Conservation (phyloP, 176 grass and related monocot genomes). For the Aegilops speltoides region DNA sequence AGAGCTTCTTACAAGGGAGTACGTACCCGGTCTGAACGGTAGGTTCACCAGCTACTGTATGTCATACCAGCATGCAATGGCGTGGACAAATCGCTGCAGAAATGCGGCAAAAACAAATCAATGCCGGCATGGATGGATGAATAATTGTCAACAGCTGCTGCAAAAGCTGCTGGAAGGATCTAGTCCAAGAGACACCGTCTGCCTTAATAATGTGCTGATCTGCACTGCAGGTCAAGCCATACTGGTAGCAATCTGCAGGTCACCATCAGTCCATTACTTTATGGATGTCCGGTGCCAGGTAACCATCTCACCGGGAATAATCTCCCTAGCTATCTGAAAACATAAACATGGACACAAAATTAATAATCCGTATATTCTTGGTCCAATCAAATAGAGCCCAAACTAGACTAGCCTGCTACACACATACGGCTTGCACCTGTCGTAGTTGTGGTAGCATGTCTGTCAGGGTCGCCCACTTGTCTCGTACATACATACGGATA, state of each 20-base stretch:
- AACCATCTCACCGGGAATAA: conserved; percentile 26
- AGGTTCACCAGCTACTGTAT: conserved; percentile 48
- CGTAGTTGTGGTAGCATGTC: not conserved
- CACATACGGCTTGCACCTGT: not conserved
- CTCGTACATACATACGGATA: not conserved
- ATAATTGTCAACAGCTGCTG: conserved; percentile 3
- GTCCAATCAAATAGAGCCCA: conserved; percentile 15
- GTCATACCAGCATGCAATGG: too few relatives aligned
- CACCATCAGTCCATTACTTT: conserved; percentile 4
- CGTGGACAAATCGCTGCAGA: not conserved
- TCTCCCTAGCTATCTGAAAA: conserved; percentile 3
- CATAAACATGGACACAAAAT: not conserved
- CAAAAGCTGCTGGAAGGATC: conserved; percentile 14
- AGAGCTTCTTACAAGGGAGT: not conserved
- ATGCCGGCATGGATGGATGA: not conserved
- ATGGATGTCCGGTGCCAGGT: conserved; percentile 27
- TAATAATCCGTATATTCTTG: conserved; percentile 4
- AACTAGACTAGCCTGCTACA: not conserved
- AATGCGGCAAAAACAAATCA: not conserved
- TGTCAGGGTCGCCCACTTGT: conserved; percentile 14
- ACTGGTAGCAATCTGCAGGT: not conserved
- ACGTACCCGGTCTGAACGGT: not conserved
- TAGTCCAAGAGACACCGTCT: not conserved
- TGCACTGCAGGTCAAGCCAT: not conserved
- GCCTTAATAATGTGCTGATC: not conserved